phyloP scores from a whole-genome alignment of 305 asterid genomes.

The Galium porrigens region DNA sequence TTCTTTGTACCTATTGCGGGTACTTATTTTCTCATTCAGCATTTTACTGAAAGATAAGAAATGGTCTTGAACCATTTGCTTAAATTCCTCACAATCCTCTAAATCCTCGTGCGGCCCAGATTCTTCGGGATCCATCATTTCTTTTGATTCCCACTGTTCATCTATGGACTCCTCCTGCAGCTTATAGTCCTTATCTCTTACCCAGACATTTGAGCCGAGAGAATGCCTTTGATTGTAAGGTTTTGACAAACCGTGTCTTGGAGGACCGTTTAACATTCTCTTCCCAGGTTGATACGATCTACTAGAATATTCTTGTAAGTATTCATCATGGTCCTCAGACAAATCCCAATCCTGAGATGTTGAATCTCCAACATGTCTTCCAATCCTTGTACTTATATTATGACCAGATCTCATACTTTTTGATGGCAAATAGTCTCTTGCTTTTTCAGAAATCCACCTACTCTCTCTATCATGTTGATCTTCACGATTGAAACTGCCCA shows the following conservation, averaged over 20 bases:
- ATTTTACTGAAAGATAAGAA: constrained; percentile 24
- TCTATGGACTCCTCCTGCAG: constrained; percentile 12
- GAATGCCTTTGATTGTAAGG: constrained; percentile 8
- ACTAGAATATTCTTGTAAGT: constrained; percentile 13
- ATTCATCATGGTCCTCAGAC: constrained; percentile 9
- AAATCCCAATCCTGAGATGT: constrained; percentile 15
- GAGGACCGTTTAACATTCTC: constrained; percentile 10
- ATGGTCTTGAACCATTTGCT: constrained; percentile 19
- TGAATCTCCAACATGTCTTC: constrained; percentile 14
- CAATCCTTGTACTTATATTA: constrained; percentile 6
- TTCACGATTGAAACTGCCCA: constrained; percentile 10
- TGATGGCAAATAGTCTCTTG: constrained; percentile 8
- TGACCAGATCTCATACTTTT: constrained; percentile 15
- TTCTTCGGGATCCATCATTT: constrained; percentile 13
- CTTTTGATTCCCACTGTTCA: constrained; percentile 13
- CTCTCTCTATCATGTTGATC: constrained; percentile 16
- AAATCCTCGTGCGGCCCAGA: constrained; percentile 21
- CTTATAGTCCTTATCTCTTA: constrained; percentile 17
- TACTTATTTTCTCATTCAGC: constrained; percentile 17
- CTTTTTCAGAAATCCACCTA: constrained; percentile 16
- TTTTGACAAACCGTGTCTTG: constrained; percentile 10
- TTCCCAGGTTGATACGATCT: constrained; percentile 15
- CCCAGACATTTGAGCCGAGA: constrained; percentile 21
- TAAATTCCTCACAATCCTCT: constrained; percentile 24
- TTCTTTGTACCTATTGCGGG: constrained; percentile 27